Conservation (phyloP, 2,329 filamentous ascomycete species). For the Pseudocercospora cruenta region DNA sequence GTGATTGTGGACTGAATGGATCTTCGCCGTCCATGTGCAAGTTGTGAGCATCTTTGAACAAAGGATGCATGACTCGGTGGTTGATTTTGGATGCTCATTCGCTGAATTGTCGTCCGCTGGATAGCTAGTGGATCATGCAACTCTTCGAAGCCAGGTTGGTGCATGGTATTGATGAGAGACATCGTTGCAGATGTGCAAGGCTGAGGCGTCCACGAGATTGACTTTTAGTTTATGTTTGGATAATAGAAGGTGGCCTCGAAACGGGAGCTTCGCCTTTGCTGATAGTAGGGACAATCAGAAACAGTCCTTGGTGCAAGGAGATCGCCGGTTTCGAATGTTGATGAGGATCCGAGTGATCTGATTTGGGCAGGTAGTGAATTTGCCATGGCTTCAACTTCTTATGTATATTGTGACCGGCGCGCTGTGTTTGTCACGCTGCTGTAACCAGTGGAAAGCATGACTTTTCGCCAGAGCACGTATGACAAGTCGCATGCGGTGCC, state of each 20-base stretch:
- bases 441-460: no score
- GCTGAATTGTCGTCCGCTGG: not conserved
- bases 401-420: not conserved
- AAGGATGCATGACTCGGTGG: conserved; percentile 11
- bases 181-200: not conserved
- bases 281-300: not conserved
- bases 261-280: not conserved
- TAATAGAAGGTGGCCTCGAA: not conserved
- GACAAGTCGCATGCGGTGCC: no score
- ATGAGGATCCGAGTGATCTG: not conserved
- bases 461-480: no score
- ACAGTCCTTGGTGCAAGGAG: not conserved
- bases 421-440: no score
- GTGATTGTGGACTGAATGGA: conserved; percentile 4
- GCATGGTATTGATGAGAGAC: conserved; percentile 1
- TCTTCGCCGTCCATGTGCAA: conserved; percentile 8
- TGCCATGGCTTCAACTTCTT: not conserved
- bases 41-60: conserved; percentile 20
- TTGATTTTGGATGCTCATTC: not conserved
- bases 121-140: not conserved
- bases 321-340: not conserved
- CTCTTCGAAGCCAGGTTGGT: conserved; percentile 3
- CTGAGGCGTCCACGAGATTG: no score
- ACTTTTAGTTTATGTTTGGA: not conserved
- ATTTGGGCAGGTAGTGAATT: not conserved